phyloP scores from a whole-genome alignment of 768 basidiomycete species.

The Tylopilus vinaceipallidus region DNA sequence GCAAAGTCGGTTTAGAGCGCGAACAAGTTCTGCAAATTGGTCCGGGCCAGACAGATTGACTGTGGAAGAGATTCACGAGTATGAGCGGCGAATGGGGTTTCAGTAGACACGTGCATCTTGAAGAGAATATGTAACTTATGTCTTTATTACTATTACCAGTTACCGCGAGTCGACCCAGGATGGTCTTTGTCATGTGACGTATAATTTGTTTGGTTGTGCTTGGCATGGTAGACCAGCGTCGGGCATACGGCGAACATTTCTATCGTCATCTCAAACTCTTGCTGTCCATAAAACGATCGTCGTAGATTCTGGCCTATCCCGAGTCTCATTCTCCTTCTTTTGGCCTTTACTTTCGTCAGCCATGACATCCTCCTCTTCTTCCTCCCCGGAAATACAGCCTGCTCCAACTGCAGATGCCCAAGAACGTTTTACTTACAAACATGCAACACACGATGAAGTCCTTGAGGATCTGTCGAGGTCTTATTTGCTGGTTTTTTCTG shows the following conservation, averaged over 20 bases:
- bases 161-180: background rate
- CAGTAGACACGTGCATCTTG: slow-evolving; percentile 31
- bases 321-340: slow-evolving; percentile 32
- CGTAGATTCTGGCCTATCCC: slow-evolving; percentile 25
- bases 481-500: slow-evolving; percentile 15
- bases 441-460: slow-evolving; percentile 79
- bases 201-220: slow-evolving; percentile 22
- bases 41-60: slow-evolving; percentile 87
- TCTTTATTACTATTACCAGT: background rate
- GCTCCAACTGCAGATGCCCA: slow-evolving; percentile 40
- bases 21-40: slow-evolving; percentile 97
- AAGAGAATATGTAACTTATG: slow-evolving; percentile 11
- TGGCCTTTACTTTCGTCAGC: slow-evolving; percentile 27
- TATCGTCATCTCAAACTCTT: slow-evolving; percentile 27
- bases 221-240: slow-evolving; percentile 15
- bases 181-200: slow-evolving; percentile 21
- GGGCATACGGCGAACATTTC: slow-evolving; percentile 22
- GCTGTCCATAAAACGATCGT: slow-evolving; percentile 35
- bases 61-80: slow-evolving; percentile 79
- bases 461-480: slow-evolving; percentile 90
- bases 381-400: slow-evolving; percentile 68
- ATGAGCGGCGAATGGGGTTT: slow-evolving; percentile 90
- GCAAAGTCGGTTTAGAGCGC: slow-evolving; percentile 79
- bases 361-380: slow-evolving; percentile 79
- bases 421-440: slow-evolving; percentile 56